Conservation (phyloP, 257 asterid genomes). For the Solanum clarkiae region DNA sequence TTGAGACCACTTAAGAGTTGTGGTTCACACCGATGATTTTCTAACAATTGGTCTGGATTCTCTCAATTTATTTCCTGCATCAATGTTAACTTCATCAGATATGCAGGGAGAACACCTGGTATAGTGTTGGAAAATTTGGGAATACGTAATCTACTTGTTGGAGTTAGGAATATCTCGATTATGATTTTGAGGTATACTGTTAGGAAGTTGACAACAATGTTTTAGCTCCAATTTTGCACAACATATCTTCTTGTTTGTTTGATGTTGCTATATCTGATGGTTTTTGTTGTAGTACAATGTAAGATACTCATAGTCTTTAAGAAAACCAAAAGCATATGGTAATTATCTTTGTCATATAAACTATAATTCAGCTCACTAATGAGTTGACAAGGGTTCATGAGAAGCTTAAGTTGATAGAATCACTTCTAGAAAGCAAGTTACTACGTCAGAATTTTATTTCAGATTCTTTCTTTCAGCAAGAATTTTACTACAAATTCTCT, state of each 20-base stretch:
- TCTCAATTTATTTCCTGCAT: conserved; percentile 26
- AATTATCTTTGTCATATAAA: not conserved
- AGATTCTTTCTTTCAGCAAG: no score
- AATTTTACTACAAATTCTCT: not conserved
- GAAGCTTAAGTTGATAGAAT: conserved; percentile 83
- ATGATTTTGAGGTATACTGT: not conserved
- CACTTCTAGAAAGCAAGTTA: conserved; percentile 88
- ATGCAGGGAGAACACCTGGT: conserved; percentile 47
- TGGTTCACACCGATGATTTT: not conserved
- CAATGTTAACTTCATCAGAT: conserved; percentile 35
- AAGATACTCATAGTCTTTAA: not conserved
- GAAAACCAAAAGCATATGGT: not conserved
- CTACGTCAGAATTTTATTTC: not conserved
- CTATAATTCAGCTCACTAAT: conserved; percentile 53
- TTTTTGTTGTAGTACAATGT: not conserved
- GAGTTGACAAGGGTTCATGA: conserved; percentile 75
- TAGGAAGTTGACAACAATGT: not conserved
- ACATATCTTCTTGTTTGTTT: not conserved
- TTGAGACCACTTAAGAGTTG: no score
- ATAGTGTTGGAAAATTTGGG: no score
- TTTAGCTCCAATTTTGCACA: not conserved
- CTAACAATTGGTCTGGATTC: not conserved
- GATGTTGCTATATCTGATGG: not conserved
- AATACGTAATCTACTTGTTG: not conserved
- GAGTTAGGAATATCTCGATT: not conserved